Percentiles rank a stretch among this genome's conserved stretches.
phyloP scores from a whole-genome alignment of 176 grass and related monocot species.

The Avena sativa region DNA sequence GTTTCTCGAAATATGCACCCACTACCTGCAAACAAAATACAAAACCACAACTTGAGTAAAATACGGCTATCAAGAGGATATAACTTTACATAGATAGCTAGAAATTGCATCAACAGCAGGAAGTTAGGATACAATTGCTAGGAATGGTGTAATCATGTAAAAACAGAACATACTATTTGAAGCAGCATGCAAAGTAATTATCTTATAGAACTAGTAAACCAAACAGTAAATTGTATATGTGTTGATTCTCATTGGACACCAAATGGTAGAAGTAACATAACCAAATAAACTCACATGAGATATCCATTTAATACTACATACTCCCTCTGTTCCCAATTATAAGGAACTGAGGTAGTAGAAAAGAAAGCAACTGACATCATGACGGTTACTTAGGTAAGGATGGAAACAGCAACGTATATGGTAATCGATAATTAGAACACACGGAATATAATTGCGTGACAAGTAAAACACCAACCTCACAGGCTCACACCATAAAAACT shows the following conservation, averaged over 20 bases:
- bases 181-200: slow-evolving; percentile 13
- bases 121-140: slow-evolving; percentile 24
- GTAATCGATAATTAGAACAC: not conserved
- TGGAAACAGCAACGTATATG: slow-evolving; percentile 11
- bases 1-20: slow-evolving; percentile 96
- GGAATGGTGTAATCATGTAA: not conserved
- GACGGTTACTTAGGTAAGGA: not conserved
- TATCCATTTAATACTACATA: not conserved
- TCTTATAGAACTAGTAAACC: not conserved
- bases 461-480: not conserved
- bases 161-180: slow-evolving; percentile 14
- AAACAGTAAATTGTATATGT: not conserved
- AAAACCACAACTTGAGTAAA: slow-evolving; percentile 31
- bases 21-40: slow-evolving; percentile 73
- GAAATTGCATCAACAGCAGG: slow-evolving; percentile 14
- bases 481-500: slow-evolving; percentile 3
- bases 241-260: slow-evolving; percentile 17
- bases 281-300: slow-evolving; percentile 16
- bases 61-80: slow-evolving; percentile 38
- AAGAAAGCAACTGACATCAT: not conserved
- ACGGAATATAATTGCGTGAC: not conserved
- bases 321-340: too few relatives aligned
- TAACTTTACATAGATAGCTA: slow-evolving; percentile 22
- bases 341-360: slow-evolving; percentile 3
- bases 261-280: slow-evolving; percentile 35